Percentiles rank a stretch among this genome's conserved stretches.
Evolutionary conservation across 2,329 filamentous ascomycete species (phyloP).

Genomic region (Cordyceps cateniannulata): DNA sequence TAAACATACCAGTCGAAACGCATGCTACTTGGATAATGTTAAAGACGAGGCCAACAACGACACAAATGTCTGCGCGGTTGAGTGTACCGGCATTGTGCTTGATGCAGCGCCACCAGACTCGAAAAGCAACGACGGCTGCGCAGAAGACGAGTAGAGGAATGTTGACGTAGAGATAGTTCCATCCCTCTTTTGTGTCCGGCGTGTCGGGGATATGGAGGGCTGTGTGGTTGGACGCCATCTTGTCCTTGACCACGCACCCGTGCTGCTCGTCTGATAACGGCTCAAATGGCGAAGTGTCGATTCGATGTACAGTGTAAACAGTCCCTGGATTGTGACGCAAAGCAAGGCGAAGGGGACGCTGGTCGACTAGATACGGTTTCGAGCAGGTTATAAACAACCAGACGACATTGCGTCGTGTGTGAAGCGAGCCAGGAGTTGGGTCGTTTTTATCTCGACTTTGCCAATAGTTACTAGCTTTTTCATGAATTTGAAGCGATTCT

Average conservation of each 20-base stretch:
- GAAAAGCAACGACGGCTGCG: conserved; percentile 1
- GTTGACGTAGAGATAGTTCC: conserved; percentile 7
- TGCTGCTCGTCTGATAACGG: neutral
- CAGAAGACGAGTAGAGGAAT: conserved; percentile 1
- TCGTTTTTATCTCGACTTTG: no score
- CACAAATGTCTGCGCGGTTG: conserved; percentile 7
- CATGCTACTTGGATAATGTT: conserved; percentile 9
- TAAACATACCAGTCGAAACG: conserved; percentile 4
- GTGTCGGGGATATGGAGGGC: neutral
- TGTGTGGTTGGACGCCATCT: neutral
- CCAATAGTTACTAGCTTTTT: no score
- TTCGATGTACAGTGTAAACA: no score
- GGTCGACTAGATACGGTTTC: no score
- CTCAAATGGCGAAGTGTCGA: no score
- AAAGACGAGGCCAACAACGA: conserved; percentile 6
- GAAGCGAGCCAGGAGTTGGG: no score
- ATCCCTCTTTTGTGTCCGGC: conserved; percentile 6
- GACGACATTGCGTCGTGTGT: no score
- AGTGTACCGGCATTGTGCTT: conserved; percentile 7
- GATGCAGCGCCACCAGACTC: conserved; percentile 11
- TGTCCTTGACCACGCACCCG: neutral
- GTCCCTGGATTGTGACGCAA: no score
- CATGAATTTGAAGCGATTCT: no score
- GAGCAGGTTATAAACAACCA: no score
- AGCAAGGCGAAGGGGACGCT: no score